A percentile compares a stretch with the other conserved stretches of the same genome.
phyloP scores from a whole-genome alignment of 1,284 basidiomycete genomes.

The Leccinum solheimii region DNA sequence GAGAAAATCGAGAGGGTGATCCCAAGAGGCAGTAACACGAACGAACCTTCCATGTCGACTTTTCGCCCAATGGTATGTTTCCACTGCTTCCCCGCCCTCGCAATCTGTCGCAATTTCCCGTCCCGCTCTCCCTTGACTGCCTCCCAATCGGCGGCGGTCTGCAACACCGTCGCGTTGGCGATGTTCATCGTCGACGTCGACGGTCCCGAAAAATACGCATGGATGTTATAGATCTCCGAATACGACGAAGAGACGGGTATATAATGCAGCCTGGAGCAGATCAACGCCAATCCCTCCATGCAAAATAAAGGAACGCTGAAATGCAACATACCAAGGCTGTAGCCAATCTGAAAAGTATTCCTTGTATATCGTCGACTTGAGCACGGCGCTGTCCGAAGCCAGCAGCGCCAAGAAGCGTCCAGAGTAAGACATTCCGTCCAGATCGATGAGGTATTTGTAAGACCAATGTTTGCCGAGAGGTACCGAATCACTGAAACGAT shows the following conservation, averaged over 20 bases:
- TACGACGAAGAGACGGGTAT: constrained; percentile 88
- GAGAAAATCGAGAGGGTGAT: constrained; percentile 4
- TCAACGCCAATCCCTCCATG: not conserved
- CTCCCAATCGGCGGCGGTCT: constrained; percentile 27
- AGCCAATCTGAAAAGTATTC: constrained; percentile 90
- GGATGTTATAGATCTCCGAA: constrained; percentile 88
- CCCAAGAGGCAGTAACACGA: not conserved
- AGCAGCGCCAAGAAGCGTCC: constrained; percentile 86
- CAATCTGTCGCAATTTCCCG: constrained; percentile 74
- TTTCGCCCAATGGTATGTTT: constrained; percentile 77
- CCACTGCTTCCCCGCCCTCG: constrained; percentile 87
- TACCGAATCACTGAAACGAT: constrained; percentile 77
- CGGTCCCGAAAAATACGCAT: constrained; percentile 87
- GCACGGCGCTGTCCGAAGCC: constrained; percentile 83
- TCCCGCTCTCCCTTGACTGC: constrained; percentile 64
- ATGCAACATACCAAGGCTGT: constrained; percentile 69
- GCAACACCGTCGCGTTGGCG: constrained; percentile 41
- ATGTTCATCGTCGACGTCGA: constrained; percentile 58
- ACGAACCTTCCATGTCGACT: constrained; percentile 85
- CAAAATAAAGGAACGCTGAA: not conserved
- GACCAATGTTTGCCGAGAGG: constrained; percentile 86
- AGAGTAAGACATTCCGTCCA: constrained; percentile 95
- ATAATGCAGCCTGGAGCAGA: constrained; percentile 78
- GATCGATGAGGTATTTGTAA: constrained; percentile 89
- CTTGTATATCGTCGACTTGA: constrained; percentile 88